These are phyloP conservation scores for Lichtheimia ornata DNA, from an alignment of 371 early-diverging fungal genomes.

Conservation along the genomic window DNA sequence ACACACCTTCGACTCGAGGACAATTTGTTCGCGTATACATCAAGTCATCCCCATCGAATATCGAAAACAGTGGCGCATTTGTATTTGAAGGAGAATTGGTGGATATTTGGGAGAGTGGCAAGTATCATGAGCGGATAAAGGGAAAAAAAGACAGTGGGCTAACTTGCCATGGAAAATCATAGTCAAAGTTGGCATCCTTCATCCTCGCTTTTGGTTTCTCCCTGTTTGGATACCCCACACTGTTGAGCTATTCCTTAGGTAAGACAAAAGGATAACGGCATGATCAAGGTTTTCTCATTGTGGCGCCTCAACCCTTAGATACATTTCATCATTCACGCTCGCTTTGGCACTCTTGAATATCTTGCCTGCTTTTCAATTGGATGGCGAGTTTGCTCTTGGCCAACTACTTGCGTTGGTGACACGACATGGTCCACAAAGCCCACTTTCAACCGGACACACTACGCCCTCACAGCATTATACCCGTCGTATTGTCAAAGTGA, in stretches of 20 bases:
- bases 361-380: slow-evolving; percentile 75
- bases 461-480: slow-evolving; percentile 17
- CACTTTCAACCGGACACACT: slow-evolving; percentile 7
- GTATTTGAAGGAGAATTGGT: slow-evolving; percentile 61
- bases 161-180: neutral
- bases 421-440: slow-evolving; percentile 13
- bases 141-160: neutral
- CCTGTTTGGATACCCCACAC: slow-evolving; percentile 63
- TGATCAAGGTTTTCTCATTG: too few species aligned
- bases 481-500: slow-evolving; percentile 26
- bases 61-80: slow-evolving; percentile 32
- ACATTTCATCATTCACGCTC: slow-evolving; percentile 74
- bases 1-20: slow-evolving; percentile 53
- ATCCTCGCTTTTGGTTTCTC: slow-evolving; percentile 56
- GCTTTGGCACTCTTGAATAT: slow-evolving; percentile 80
- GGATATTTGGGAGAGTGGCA: slow-evolving; percentile 64
- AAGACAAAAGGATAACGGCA: neutral
- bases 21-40: slow-evolving; percentile 60
- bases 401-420: slow-evolving; percentile 34
- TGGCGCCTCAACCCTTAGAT: slow-evolving; percentile 40
- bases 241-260: slow-evolving; percentile 58
- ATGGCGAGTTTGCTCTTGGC: slow-evolving; percentile 71
- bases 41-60: slow-evolving; percentile 37
- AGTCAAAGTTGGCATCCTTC: slow-evolving; percentile 67
- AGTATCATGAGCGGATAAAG: neutral